Evolutionary conservation across 2,329 filamentous ascomycete species (phyloP).

Genomic region (Fusarium sp.): DNA sequence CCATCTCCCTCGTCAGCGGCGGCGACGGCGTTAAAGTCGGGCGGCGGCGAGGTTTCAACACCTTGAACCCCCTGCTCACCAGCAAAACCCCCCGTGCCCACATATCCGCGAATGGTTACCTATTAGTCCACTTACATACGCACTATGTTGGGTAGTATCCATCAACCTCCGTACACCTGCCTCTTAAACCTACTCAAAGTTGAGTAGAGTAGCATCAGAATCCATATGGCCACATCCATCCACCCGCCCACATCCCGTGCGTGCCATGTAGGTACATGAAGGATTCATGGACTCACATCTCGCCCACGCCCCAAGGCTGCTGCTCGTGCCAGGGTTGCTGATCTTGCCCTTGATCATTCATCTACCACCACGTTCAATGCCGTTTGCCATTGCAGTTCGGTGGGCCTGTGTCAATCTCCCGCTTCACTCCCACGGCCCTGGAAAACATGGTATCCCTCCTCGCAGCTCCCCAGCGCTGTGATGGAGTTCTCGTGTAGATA

Average conservation of each 20-base stretch:
- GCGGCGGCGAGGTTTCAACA: not conserved
- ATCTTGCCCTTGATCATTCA: not conserved
- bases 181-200: not conserved
- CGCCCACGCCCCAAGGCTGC: not conserved
- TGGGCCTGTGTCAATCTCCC: slow-evolving; percentile 14
- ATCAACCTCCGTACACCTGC: not conserved
- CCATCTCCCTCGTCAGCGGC: not conserved
- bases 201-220: not conserved
- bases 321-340: not conserved
- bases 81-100: not conserved
- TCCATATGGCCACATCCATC: not conserved
- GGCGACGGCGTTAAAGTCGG: not conserved
- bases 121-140: not conserved
- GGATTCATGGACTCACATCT: not conserved
- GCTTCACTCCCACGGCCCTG: not conserved
- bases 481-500: slow-evolving; percentile 1
- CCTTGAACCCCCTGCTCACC: not conserved
- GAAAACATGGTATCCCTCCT: not conserved
- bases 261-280: not conserved
- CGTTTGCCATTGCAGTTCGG: not conserved
- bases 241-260: not conserved
- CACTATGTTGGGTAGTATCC: not conserved
- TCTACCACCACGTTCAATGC: not conserved
- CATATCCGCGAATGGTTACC: not conserved
- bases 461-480: not conserved